phyloP scores from a whole-genome alignment of 371 early-diverging fungal species.

The Nematocida ironsii region DNA sequence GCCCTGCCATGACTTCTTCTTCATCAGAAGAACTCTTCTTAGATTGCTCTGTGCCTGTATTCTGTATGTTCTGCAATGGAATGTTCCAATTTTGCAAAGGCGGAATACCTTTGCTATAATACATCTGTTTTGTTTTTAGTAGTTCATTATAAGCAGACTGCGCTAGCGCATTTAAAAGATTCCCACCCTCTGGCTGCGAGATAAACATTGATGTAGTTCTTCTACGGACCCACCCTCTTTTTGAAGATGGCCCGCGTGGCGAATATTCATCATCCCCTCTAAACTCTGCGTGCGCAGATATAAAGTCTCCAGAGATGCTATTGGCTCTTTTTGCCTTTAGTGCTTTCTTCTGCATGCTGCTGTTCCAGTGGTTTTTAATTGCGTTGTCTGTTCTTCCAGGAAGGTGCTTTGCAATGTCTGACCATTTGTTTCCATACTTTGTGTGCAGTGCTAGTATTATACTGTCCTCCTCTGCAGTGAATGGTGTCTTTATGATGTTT shows the following conservation, averaged over 20 bases:
- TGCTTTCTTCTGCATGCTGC: slow-evolving; percentile 66
- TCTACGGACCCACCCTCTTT: slow-evolving; percentile 5
- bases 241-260: slow-evolving; percentile 2
- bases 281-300: slow-evolving; percentile 16
- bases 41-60: not conserved
- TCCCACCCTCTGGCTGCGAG: slow-evolving; percentile 8
- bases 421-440: slow-evolving; percentile 70
- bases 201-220: slow-evolving; percentile 43
- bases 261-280: not conserved
- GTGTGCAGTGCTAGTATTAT: slow-evolving; percentile 65
- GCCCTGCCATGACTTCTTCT: slow-evolving; percentile 45
- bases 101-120: slow-evolving; percentile 43
- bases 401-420: slow-evolving; percentile 68
- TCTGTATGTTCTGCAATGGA: slow-evolving; percentile 51
- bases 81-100: slow-evolving; percentile 47
- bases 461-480: slow-evolving; percentile 66
- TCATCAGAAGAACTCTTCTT: slow-evolving; percentile 34
- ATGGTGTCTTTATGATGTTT: slow-evolving; percentile 69
- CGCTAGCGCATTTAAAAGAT: slow-evolving; percentile 46
- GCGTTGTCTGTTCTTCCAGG: slow-evolving; percentile 71
- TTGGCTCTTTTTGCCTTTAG: slow-evolving; percentile 57
- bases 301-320: slow-evolving; percentile 63
- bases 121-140: slow-evolving; percentile 56
- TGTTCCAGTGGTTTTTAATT: slow-evolving; percentile 71
- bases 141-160: slow-evolving; percentile 56